phyloP scores from a whole-genome alignment of 139 green algal species.

The Desmodesmus armatus region DNA sequence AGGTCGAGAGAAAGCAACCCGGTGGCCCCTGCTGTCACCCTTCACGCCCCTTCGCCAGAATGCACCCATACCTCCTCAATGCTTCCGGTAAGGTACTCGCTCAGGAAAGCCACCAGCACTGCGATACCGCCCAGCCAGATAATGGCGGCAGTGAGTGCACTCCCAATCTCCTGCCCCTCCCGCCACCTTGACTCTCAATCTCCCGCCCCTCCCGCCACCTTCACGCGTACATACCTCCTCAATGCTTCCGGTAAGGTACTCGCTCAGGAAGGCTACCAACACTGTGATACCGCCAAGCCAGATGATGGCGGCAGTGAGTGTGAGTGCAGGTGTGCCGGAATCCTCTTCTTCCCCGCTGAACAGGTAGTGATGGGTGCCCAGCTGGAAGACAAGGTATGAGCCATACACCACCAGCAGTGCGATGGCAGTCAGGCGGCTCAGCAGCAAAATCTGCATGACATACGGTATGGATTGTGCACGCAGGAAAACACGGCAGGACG shows the following conservation, averaged over 20 bases:
- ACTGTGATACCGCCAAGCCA: slow-evolving; percentile 75
- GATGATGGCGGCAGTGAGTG: slow-evolving; percentile 63
- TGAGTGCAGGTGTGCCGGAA: slow-evolving; percentile 70
- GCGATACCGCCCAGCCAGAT: slow-evolving; percentile 74
- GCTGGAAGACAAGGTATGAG: slow-evolving; percentile 88
- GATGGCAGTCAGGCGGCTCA: slow-evolving; percentile 49
- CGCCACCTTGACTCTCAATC: too few relatives aligned
- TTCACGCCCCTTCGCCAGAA: too few relatives aligned
- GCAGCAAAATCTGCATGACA: slow-evolving; percentile 34
- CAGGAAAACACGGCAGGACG: too few relatives aligned
- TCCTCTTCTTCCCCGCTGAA: slow-evolving; percentile 59
- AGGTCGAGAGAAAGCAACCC: too few relatives aligned
- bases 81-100: slow-evolving; percentile 71
- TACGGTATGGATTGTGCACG: too few relatives aligned
- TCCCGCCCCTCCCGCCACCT: too few relatives aligned
- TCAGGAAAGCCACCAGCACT: slow-evolving; percentile 73
- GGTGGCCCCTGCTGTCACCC: too few relatives aligned
- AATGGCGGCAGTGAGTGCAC: slow-evolving; percentile 65
- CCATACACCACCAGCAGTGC: slow-evolving; percentile 72
- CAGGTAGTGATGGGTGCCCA: slow-evolving; percentile 79
- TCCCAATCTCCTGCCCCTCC: too few relatives aligned
- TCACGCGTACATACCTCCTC: too few relatives aligned
- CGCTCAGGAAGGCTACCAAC: slow-evolving; percentile 71
- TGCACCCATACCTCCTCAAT: slow-evolving; percentile 87
- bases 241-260: slow-evolving; percentile 79